Percentiles rank a stretch among this genome's conserved stretches.
phyloP scores from a whole-genome alignment of 2,329 filamentous ascomycete species.

The Epichloe sp. region DNA sequence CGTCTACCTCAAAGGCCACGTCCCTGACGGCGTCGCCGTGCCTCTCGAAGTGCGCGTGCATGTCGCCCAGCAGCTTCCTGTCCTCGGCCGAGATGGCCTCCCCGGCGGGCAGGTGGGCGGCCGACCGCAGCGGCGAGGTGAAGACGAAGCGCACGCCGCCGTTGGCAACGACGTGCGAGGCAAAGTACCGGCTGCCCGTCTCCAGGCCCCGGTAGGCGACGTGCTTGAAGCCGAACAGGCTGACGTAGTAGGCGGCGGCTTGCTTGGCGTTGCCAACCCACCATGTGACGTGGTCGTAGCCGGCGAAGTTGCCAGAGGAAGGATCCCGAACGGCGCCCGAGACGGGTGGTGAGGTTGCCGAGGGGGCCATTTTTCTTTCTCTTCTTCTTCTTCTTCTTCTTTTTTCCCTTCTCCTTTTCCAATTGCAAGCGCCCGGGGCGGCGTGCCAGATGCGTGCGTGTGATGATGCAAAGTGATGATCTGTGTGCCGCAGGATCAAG shows the following conservation, averaged over 20 bases:
- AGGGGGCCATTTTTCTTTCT: constrained; percentile 38
- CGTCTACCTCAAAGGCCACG: constrained; percentile 88
- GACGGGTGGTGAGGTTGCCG: constrained; percentile 37
- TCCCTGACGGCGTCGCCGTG: constrained; percentile 94
- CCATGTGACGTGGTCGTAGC: constrained; percentile 91
- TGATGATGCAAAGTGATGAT: too few species aligned
- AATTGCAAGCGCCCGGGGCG: too few species aligned
- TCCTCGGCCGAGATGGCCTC: constrained; percentile 53
- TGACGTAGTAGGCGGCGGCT: constrained; percentile 77
- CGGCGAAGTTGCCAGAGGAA: constrained; percentile 47
- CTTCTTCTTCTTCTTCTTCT: too few species aligned
- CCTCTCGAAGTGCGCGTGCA: constrained; percentile 69
- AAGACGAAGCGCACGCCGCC: constrained; percentile 69
- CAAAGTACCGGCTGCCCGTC: constrained; percentile 68
- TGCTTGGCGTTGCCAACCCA: constrained; percentile 97
- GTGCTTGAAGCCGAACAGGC: constrained; percentile 71
- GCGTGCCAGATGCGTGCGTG: too few species aligned
- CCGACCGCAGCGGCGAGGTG: constrained; percentile 63
- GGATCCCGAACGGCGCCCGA: constrained; percentile 23
- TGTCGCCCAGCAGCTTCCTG: constrained; percentile 51
- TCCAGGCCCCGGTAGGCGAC: constrained; percentile 81
- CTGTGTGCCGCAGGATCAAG: too few species aligned
- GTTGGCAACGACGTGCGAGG: constrained; percentile 75
- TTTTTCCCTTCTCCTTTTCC: neutral
- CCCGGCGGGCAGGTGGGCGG: constrained; percentile 37